Evolutionary conservation across 352 stramenopile species (phyloP), one percentile per base, ranked within the genome.

Genomic region (Phytophthora foliorum): DNA sequence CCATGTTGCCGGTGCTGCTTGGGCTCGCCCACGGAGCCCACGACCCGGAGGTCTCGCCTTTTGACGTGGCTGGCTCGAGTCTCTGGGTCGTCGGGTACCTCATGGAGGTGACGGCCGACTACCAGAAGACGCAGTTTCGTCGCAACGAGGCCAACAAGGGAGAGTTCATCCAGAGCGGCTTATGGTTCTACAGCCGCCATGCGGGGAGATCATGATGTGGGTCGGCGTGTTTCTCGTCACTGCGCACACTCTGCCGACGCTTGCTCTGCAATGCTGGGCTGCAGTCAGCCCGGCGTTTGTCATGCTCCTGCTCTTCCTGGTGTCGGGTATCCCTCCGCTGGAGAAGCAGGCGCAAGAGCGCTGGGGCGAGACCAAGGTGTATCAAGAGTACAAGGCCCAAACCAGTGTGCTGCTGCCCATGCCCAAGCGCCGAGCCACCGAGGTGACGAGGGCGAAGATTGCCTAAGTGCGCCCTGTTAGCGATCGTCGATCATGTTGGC

Each of bases 151-250:
- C 59, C 54, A 94, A 95, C 62, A 82, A 93, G 55, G 81, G 75
- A 52, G 80, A 88, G 64, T 97, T 96, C 62, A 97, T 97, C 52
- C 78, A 80, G 25, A 74, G 61, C 6, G 92, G 92, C 0, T 72
- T 98, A 7, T 98, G 93, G 93, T 58, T 66, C 57, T 97, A 94
- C 63, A 97, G 82, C 56, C 89, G 94, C 38, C 95, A 98, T 90
- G 88, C 27, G 93, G 92, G 6, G 95, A 98, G 78, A 94, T 98
- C 52, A 71, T 91, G 48, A 94, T 98, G 77, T 98, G 93, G 92
- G 32, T 88, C 36, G 84, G 81, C 13, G 74, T 91, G 31, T 93
- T 90, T 32, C 55, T 82, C 7, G 56, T 90, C 25, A 68, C 63
- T 1, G 82, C 79, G 3, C 81, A 85, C 57, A 78, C 69, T 10